phyloP scores from a whole-genome alignment of 805 yeast species.

The Nematodospora valgi region DNA sequence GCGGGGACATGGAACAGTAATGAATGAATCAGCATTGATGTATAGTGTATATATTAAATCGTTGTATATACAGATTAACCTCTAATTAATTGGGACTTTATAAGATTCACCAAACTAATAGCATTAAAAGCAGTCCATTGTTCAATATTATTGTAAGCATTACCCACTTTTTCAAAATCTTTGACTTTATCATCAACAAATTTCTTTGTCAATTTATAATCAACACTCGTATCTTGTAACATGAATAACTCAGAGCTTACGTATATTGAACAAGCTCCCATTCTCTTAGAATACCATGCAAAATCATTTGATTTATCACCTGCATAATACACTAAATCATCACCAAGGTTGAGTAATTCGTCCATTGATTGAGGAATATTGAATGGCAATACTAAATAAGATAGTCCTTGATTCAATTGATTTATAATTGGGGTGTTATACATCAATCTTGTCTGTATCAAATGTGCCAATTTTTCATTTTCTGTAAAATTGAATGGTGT shows the following conservation, averaged over 20 bases:
- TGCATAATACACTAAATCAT: slow-evolving; percentile 77
- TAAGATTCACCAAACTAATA: slow-evolving; percentile 60
- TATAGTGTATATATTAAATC: slow-evolving; percentile 1
- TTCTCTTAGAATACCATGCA: slow-evolving; percentile 90
- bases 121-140: slow-evolving; percentile 77
- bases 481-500: too few relatives aligned
- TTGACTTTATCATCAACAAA: slow-evolving; percentile 62
- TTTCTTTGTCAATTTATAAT: slow-evolving; percentile 53
- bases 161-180: slow-evolving; percentile 53
- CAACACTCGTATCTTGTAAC: slow-evolving; percentile 66
- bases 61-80: slow-evolving; percentile 34
- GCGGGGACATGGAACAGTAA: not conserved
- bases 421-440: slow-evolving; percentile 48
- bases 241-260: slow-evolving; percentile 75
- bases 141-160: slow-evolving; percentile 58
- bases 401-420: slow-evolving; percentile 49
- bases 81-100: slow-evolving; percentile 65
- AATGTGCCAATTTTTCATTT: slow-evolving; percentile 39
- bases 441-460: slow-evolving; percentile 48
- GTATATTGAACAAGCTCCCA: slow-evolving; percentile 65
- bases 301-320: slow-evolving; percentile 79
- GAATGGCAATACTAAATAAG: slow-evolving; percentile 62
- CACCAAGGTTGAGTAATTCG: slow-evolving; percentile 73
- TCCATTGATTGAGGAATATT: slow-evolving; percentile 54
- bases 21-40: too few relatives aligned